Evolutionary conservation across 2,329 filamentous ascomycete genomes (phyloP).

Genomic region (Sclerotinia subarctica): DNA sequence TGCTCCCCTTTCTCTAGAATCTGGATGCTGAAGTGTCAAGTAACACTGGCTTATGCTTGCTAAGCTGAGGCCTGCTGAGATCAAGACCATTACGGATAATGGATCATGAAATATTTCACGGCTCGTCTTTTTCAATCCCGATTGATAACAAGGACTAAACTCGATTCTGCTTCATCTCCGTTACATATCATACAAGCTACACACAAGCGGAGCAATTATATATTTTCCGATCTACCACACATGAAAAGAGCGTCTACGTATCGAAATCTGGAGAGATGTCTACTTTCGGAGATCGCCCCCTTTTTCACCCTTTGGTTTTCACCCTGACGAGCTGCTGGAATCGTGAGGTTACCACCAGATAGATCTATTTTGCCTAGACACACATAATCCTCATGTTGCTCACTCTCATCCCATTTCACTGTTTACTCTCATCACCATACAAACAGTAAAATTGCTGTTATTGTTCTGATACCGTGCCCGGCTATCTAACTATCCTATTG

Average conservation of each 20-base stretch:
- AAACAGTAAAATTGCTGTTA: background rate
- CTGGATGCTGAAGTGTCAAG: background rate
- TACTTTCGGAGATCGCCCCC: background rate
- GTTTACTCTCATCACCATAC: background rate
- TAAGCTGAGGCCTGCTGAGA: background rate
- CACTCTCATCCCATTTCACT: background rate
- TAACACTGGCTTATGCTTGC: background rate
- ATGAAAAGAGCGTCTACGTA: conserved; percentile 9
- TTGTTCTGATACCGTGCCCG: background rate
- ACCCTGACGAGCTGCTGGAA: background rate
- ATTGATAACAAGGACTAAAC: background rate
- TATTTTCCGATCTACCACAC: conserved; percentile 9
- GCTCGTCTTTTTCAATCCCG: background rate
- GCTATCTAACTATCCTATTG: background rate
- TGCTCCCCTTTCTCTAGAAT: no score
- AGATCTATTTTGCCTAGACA: background rate
- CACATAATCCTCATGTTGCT: background rate
- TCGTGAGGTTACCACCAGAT: background rate
- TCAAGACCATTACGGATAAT: background rate
- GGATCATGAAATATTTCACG: background rate
- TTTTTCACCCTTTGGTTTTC: background rate
- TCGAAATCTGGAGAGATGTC: conserved; percentile 9
- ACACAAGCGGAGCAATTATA: background rate
- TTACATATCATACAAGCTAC: background rate
- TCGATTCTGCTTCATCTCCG: conserved; percentile 5